A percentile compares a stretch with the other conserved stretches of the same genome.
These are phyloP conservation scores for Nakazawaea molendinolei DNA, from an alignment of 805 yeast genomes.

Conservation along the genomic window DNA sequence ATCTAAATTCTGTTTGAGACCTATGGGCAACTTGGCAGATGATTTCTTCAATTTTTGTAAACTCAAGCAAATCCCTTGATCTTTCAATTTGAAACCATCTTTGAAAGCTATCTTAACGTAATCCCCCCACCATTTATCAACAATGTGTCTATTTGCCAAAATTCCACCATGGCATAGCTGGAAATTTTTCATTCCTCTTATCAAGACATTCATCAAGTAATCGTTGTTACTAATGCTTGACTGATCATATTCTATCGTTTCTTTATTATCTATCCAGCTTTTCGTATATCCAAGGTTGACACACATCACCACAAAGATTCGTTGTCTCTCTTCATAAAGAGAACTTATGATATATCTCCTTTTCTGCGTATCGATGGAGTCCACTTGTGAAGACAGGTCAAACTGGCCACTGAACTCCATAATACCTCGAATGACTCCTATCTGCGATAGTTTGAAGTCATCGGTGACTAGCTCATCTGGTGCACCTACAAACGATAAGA, in stretches of 20 bases:
- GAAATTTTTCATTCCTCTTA: slow-evolving; percentile 1
- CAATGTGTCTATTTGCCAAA: neutral
- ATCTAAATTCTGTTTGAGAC: slow-evolving; percentile 23
- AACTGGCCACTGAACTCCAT: slow-evolving; percentile 9
- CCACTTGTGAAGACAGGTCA: slow-evolving; percentile 2
- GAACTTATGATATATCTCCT: slow-evolving; percentile 4
- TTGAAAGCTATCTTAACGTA: neutral
- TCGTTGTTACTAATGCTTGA: slow-evolving; percentile 1
- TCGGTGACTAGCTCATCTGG: neutral
- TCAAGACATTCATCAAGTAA: neutral
- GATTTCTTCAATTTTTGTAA: slow-evolving; percentile 24
- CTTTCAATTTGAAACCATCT: slow-evolving; percentile 18
- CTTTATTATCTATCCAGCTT: neutral
- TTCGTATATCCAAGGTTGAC: slow-evolving; percentile 1
- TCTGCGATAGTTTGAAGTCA: slow-evolving; percentile 4
- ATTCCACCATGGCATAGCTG: slow-evolving; percentile 3
- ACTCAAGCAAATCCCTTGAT: slow-evolving; percentile 28
- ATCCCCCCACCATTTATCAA: slow-evolving; percentile 1
- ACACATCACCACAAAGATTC: slow-evolving; percentile 1
- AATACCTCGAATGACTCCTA: slow-evolving; percentile 11
- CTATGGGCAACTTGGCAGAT: slow-evolving; percentile 21
- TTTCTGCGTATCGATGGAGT: slow-evolving; percentile 9
- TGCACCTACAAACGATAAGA: neutral
- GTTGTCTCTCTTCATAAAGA: neutral
- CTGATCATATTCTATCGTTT: neutral